Evolutionary conservation across 495 filamentous ascomycete genomes (phyloP).

Genomic region (Xylaria longipes): DNA sequence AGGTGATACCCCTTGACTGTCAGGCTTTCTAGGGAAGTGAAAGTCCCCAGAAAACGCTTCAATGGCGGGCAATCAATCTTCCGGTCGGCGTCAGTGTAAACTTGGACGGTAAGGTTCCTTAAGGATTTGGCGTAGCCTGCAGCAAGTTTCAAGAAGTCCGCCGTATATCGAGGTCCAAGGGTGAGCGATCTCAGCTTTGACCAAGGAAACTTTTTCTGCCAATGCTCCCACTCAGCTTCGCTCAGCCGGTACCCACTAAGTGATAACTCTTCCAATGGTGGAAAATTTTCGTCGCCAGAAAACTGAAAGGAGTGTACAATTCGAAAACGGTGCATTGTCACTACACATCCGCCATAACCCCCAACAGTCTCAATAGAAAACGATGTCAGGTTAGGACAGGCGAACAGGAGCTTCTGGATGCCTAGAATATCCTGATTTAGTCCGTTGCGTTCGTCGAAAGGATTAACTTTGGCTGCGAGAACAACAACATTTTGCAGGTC

Average conservation of each 20-base stretch:
- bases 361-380: not conserved
- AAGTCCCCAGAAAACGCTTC: not conserved
- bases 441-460: not conserved
- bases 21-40: slow-evolving; percentile 13
- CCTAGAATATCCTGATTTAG: not conserved
- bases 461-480: not conserved
- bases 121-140: not conserved
- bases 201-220: slow-evolving; percentile 12
- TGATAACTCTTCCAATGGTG: slow-evolving; percentile 7
- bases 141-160: slow-evolving; percentile 4
- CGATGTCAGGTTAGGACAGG: slow-evolving; percentile 14
- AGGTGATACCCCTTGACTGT: slow-evolving; percentile 13
- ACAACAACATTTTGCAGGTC: not conserved
- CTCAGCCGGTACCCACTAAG: not conserved
- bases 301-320: not conserved
- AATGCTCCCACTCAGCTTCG: not conserved
- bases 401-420: slow-evolving; percentile 13
- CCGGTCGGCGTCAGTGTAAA: not conserved
- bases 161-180: slow-evolving; percentile 8
- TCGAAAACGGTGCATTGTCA: not conserved
- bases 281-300: not conserved
- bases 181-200: slow-evolving; percentile 16
- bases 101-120: not conserved
- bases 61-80: not conserved
- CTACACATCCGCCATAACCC: slow-evolving; percentile 7